Base-by-base conservation (phyloP, 305 asterid genomes). In the Fraxinus ornus region DNA sequence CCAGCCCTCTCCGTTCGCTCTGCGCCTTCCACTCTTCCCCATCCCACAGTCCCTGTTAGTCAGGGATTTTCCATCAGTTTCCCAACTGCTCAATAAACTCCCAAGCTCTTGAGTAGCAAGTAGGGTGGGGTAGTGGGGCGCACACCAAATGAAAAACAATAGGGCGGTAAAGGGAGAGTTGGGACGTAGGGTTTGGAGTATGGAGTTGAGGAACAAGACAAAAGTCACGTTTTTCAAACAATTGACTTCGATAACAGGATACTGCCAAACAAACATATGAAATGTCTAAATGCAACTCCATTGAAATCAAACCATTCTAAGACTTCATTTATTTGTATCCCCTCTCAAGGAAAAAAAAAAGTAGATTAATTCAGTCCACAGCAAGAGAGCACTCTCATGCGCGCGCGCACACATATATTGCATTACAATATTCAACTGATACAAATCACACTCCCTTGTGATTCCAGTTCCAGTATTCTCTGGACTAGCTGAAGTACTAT, bases 371-470 rank as follows among this genome's bases (percentile, higher is more conserved):
- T n/a, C 64, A 41, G 5, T 78, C 70, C 22, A 77, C 57, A 47
- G 57, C 19, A 47, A 47, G 57, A 47, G 57, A 47, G 57, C n/a
- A 13, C 60, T 4, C 21, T n/a, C 62, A 49, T 60, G 70, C 70
- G 1, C 10, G 0, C 22, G 17, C 62, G 0, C 47, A 39, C 47
- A 39, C 26, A n/a, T 0, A 55, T 57, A 57, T 78, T 30, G 12
- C 57, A 4, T 78, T 60, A 35, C 81, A 70, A 72, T 24, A 24
- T 76, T 7, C 44, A 83, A 83, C 47, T 77, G 77, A 80, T 70
- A 19, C 68, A 57, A 19, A 19, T 60, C 70, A 70, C 77, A 57
- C 70, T 19, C 30, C 12, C 70, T 60, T 60, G 70, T 60, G 70
- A 60, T 19, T 21, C 13, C 70, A 60, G 70, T 60, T 60, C 70